Evolutionary conservation across 75 land plant species (phyloP).

Genomic region (Isoetes taiwanensis): DNA sequence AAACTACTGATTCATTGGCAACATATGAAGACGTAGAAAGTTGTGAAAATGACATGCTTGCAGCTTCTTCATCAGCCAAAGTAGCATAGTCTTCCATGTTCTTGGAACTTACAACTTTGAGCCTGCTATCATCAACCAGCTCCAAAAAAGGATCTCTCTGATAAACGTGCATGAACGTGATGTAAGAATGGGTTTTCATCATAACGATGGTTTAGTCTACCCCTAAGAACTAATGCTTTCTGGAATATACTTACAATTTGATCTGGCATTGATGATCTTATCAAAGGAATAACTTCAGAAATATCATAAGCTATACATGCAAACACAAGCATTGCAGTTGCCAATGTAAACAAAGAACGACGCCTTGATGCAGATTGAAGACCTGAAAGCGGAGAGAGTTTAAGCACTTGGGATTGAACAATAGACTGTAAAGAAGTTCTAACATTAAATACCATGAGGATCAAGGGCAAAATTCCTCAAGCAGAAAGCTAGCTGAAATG

Average conservation of each 20-base stretch:
- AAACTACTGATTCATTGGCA: constrained; percentile 49
- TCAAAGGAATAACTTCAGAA: constrained; percentile 37
- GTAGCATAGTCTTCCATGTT: constrained; percentile 37
- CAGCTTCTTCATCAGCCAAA: constrained; percentile 50
- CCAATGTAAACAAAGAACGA: constrained; percentile 68
- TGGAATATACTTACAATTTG: constrained; percentile 29
- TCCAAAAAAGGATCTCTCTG: constrained; percentile 83
- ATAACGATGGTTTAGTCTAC: no score
- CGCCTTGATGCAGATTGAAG: constrained; percentile 50
- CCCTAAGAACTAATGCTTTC: no score
- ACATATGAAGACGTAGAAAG: constrained; percentile 30
- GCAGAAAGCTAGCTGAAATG: constrained; percentile 78
- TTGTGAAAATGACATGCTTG: constrained; percentile 43
- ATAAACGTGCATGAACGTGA: not conserved
- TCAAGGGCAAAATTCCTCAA: constrained; percentile 46
- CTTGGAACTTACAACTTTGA: constrained; percentile 27
- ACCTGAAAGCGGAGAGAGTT: constrained; percentile 21
- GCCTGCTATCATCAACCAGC: constrained; percentile 48
- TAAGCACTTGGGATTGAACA: no score
- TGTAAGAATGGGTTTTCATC: not conserved
- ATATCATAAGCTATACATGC: constrained; percentile 62
- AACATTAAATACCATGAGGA: constrained; percentile 65
- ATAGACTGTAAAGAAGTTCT: no score
- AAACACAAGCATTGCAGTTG: constrained; percentile 72
- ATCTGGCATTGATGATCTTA: constrained; percentile 34